Percentiles rank a stretch among this genome's conserved stretches.
Evolutionary conservation across 1,284 basidiomycete species (phyloP).

Genomic region (Trametes hirsuta): DNA sequence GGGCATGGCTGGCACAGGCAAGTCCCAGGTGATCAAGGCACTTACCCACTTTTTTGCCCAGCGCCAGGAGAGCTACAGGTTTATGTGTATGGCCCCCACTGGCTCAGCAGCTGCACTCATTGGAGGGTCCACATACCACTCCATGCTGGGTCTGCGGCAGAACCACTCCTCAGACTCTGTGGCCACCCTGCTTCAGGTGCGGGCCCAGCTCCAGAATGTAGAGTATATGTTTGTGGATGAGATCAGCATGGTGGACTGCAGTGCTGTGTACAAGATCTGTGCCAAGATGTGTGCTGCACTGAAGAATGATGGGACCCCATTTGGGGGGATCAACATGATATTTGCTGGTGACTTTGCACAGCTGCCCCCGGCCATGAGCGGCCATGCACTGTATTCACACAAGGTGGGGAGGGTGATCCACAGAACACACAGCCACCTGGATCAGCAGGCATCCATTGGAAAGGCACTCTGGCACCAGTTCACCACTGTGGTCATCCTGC

Average conservation of each 20-base stretch:
- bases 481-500: too few species aligned
- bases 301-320: conserved; percentile 22
- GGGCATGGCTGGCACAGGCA: conserved; percentile 21
- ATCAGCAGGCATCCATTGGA: too few species aligned
- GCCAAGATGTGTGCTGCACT: conserved; percentile 6
- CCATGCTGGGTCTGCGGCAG: conserved; percentile 41
- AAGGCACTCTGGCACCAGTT: too few species aligned
- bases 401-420: conserved; percentile 10
- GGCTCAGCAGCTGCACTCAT: conserved; percentile 41
- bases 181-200: conserved; percentile 11
- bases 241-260: conserved; percentile 40
- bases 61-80: conserved; percentile 29
- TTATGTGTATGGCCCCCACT: conserved; percentile 40
- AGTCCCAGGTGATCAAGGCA: conserved; percentile 46
- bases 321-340: conserved; percentile 31
- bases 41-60: conserved; percentile 34
- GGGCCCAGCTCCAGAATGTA: conserved; percentile 29
- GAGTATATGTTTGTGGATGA: conserved; percentile 43
- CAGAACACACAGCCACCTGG: too few species aligned
- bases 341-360: conserved; percentile 36
- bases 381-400: conserved; percentile 25
- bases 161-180: neutral
- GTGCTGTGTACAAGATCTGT: conserved; percentile 32
- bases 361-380: conserved; percentile 26
- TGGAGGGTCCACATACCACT: conserved; percentile 44